These are phyloP conservation scores for Isatis lusitanica DNA, from an alignment of 441 rosid species.

Conservation along the genomic window DNA sequence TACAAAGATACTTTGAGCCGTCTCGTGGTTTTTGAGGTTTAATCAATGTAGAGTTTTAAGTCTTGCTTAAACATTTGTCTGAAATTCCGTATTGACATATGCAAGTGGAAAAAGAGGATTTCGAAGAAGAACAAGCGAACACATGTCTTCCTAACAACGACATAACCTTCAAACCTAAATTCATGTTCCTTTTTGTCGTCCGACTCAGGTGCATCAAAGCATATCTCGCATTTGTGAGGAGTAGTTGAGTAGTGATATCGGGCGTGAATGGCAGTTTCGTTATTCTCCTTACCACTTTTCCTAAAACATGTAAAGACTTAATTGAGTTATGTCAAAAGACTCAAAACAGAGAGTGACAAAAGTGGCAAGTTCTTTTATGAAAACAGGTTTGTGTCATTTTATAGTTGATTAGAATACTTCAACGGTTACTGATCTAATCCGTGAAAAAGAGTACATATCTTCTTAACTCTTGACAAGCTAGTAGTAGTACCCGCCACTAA, in stretches of 20 bases:
- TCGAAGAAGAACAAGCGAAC: background rate
- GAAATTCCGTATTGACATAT: background rate
- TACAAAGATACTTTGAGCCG: background rate
- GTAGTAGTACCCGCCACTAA: conserved; percentile 4
- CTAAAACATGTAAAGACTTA: background rate
- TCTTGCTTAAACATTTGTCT: background rate
- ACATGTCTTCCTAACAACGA: background rate
- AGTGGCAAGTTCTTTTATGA: background rate
- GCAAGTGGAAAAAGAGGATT: background rate
- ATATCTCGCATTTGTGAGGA: background rate
- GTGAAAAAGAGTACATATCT: background rate
- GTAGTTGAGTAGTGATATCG: background rate
- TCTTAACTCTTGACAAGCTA: background rate
- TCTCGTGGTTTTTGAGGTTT: background rate
- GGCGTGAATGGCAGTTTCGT: no score
- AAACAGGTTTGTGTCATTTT: background rate
- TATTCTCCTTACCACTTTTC: background rate
- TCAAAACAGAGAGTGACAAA: background rate
- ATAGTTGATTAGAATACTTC: background rate
- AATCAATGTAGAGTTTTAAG: background rate
- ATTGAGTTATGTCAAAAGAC: background rate
- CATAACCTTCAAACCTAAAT: background rate
- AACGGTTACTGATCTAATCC: conserved; percentile 25
- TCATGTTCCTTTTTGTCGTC: background rate
- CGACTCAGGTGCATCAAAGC: background rate